Evolutionary conservation across 2,329 filamentous ascomycete genomes (phyloP), one percentile per base, ranked within the genome.

Genomic region (Verticillium nubilum): DNA sequence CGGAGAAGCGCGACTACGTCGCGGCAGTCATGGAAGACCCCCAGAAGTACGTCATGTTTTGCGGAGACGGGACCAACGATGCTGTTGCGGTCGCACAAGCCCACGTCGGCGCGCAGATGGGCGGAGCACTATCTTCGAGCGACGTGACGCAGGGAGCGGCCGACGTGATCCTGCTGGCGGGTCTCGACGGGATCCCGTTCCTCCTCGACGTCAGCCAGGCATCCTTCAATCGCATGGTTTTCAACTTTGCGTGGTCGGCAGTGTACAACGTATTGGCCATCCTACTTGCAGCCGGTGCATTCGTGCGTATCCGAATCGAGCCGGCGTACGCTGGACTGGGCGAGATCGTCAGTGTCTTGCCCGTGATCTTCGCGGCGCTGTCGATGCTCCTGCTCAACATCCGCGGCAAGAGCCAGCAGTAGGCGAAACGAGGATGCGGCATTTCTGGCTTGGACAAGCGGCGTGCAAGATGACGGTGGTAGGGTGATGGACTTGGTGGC

Each of bases 21-120:
- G 69, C 73, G 56, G 59, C 58, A 1, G 69, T 80, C 52, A 73
- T 76, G 57, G 61, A 61, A 19, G 28, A 63, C 19, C 65, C 63
- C n/a, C 67, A 66, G 28, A 59, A 52, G 26, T 57, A 57, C 56
- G 78, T 85, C 58, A 71, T 88, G 58, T 88, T 88, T 70, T 76
- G 80, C 47, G 86, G 86, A 31, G 86, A 88, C 64, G 86, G 86
- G 12, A 86, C 83, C 7, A 88, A 88, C 66, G 86, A 88, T 65
- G 83, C 86, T 0, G 76, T 82, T 4, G 86, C 86, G 1, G 76
- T 89, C 3, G 80, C 84, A 3, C 79, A 83, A 64, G 84, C 86
- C 26, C 75, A 80, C 37, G 75, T 88, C n/a, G 86, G 85, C 35
- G 76, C 86, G 0, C 82, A 86, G 60, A 77, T 89, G 62, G 78